Base-by-base conservation (phyloP, 768 basidiomycete genomes). In the Naganishia antarctica region DNA sequence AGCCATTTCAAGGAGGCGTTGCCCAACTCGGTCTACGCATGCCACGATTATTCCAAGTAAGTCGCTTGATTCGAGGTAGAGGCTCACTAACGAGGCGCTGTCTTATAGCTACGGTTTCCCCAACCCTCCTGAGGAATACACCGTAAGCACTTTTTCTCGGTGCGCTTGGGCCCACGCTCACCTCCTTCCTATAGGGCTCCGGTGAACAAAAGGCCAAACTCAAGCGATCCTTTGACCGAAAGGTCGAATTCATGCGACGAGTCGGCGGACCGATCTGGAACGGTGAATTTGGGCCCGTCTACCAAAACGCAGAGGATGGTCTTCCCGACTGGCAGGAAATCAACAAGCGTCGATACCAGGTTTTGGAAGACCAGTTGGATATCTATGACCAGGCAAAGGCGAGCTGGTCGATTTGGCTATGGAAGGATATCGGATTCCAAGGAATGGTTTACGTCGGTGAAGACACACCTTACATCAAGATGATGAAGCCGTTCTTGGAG, bases 231-330 rank as follows among this genome's bases (percentile, higher is more conserved):
- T 89, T 86, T 71, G 83, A 85, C 74, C 84, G 84, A 79, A 90
- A 90, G 78, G 80, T 86, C 37, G 82, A 84, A 69, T 90, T 86
- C 86, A 86, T 88, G 86, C 84, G 87, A 68, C 65, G 66, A 18
- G 65, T 71, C 60, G 78, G 60, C 25, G 70, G 68, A 31, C 73
- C 71, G 0, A 63, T 71, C 26, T 74, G 73, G 73, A 69, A 88
- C 69, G 89, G 89, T 18, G 89, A 89, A 75, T 90, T 85, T 82
- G 90, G 89, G 21, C 88, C 88, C 2, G 88, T 90, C 25, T 90
- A 90, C 79, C 67, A 66, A 23, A 43, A 47, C 47, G 69, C 70
- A 40, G 61, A 66, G 78, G 78, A 74, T 81, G 83, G 81, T 11
- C 85, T 86, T 2, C 81, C 80, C 1, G 76, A 78, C 51, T 87